Conservation (phyloP, 2,329 filamentous ascomycete genomes). For the Phaeosphaeriaceae sp. region DNA sequence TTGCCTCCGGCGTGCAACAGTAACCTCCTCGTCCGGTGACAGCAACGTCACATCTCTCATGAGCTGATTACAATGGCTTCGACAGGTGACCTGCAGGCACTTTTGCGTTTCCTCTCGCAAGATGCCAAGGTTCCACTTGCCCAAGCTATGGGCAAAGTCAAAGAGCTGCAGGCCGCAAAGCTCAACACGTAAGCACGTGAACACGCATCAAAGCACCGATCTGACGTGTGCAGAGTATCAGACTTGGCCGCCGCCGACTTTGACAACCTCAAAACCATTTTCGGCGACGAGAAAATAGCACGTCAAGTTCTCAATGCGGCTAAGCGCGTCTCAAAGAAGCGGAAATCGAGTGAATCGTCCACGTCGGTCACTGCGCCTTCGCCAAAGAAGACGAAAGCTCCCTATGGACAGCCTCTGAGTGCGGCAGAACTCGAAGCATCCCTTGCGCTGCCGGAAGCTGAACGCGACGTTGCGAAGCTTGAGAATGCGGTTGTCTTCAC, state of each 20-base stretch:
- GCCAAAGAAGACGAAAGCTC: slow-evolving; percentile 45
- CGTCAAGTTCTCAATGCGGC: slow-evolving; percentile 66
- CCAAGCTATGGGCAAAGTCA: slow-evolving; percentile 63
- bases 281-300: slow-evolving; percentile 62
- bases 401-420: slow-evolving; percentile 38
- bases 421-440: slow-evolving; percentile 70
- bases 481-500: slow-evolving; percentile 68
- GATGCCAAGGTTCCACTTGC: slow-evolving; percentile 65
- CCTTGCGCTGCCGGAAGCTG: slow-evolving; percentile 64
- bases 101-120: slow-evolving; percentile 66
- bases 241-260: slow-evolving; percentile 59
- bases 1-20: background rate
- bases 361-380: slow-evolving; percentile 32
- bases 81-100: slow-evolving; percentile 51
- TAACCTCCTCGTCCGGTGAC: background rate
- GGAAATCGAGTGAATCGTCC: slow-evolving; percentile 49
- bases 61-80: slow-evolving; percentile 35
- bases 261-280: slow-evolving; percentile 52
- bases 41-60: background rate
- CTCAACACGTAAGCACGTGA: slow-evolving; percentile 60
- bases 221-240: slow-evolving; percentile 48
- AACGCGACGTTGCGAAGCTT: slow-evolving; percentile 67
- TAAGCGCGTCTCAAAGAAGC: slow-evolving; percentile 65
- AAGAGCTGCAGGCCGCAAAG: slow-evolving; percentile 60
- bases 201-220: slow-evolving; percentile 14